These are phyloP conservation scores for Malus hybrid DNA, from an alignment of 331 rosid species.

Conservation along the genomic window DNA sequence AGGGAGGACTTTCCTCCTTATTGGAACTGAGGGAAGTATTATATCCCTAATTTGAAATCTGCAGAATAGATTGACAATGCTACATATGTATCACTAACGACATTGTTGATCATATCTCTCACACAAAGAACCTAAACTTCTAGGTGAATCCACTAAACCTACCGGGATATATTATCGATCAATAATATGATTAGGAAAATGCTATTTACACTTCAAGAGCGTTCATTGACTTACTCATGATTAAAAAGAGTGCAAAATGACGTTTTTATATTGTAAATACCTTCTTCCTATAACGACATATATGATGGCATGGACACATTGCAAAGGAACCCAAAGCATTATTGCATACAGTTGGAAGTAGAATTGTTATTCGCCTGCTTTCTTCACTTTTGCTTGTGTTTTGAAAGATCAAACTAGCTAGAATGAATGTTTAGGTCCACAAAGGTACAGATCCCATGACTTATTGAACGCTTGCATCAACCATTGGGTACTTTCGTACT, in stretches of 20 bases:
- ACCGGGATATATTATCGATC: too few relatives aligned
- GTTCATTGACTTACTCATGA: too few relatives aligned
- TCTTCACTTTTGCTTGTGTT: not conserved
- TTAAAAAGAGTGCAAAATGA: too few relatives aligned
- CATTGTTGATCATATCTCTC: not conserved
- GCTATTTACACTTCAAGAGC: too few relatives aligned
- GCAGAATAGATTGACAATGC: too few relatives aligned
- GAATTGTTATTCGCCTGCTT: not conserved
- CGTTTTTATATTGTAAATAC: too few relatives aligned
- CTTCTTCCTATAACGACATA: too few relatives aligned
- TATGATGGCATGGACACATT: not conserved
- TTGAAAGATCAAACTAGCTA: not conserved
- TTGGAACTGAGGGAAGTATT: too few relatives aligned
- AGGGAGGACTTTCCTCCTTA: too few relatives aligned
- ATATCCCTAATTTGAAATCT: too few relatives aligned
- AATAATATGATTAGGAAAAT: too few relatives aligned
- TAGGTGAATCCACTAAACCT: too few relatives aligned
- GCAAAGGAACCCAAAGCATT: not conserved
- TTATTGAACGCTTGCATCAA: not conserved
- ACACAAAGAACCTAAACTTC: not conserved
- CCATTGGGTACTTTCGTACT: not conserved
- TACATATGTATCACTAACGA: not conserved
- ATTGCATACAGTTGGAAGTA: slow-evolving; percentile 6
- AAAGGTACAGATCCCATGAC: not conserved
- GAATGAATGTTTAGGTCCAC: slow-evolving; percentile 4